phyloP scores from a whole-genome alignment of 768 basidiomycete genomes.

The Lactifluus piperatus region DNA sequence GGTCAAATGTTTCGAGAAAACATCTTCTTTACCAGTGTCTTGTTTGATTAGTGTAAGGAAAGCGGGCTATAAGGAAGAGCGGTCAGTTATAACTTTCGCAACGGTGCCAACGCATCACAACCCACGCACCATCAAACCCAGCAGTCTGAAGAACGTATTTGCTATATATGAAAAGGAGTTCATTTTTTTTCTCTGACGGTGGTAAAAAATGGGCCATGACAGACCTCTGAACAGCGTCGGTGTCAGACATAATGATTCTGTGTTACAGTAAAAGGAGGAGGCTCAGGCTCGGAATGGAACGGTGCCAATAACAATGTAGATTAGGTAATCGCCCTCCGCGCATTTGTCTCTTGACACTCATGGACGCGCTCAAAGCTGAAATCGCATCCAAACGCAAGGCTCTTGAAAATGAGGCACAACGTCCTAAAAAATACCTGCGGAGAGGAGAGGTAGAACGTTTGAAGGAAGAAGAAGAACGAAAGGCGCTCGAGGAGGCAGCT shows the following conservation, averaged over 20 bases:
- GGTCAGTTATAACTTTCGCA: constrained; percentile 12
- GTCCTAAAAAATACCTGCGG: constrained; percentile 82
- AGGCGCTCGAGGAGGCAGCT: constrained; percentile 16
- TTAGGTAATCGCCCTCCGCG: constrained; percentile 6
- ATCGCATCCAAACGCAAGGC: constrained; percentile 83
- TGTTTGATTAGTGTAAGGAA: constrained; percentile 91
- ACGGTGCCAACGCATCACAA: not conserved
- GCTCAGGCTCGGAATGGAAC: constrained; percentile 20
- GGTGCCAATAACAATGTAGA: constrained; percentile 6
- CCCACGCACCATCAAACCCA: constrained; percentile 73
- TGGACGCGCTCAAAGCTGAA: constrained; percentile 90
- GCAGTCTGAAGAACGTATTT: constrained; percentile 91
- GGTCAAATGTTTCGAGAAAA: not conserved
- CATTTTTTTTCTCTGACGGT: too few relatives aligned
- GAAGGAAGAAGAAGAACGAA: constrained; percentile 20
- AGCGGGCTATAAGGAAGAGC: constrained; percentile 49
- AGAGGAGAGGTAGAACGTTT: constrained; percentile 64
- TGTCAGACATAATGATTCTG: constrained; percentile 48
- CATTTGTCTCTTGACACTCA: constrained; percentile 25
- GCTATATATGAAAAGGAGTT: too few relatives aligned
- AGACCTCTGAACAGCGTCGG: constrained; percentile 45
- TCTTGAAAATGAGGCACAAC: constrained; percentile 41
- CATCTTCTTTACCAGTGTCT: constrained; percentile 73
- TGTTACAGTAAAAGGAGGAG: constrained; percentile 16
- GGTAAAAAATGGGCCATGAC: constrained; percentile 1